A percentile compares a stretch with the other conserved stretches of the same genome.
phyloP scores from a whole-genome alignment of 441 rosid genomes.

The Melastoma candidum region DNA sequence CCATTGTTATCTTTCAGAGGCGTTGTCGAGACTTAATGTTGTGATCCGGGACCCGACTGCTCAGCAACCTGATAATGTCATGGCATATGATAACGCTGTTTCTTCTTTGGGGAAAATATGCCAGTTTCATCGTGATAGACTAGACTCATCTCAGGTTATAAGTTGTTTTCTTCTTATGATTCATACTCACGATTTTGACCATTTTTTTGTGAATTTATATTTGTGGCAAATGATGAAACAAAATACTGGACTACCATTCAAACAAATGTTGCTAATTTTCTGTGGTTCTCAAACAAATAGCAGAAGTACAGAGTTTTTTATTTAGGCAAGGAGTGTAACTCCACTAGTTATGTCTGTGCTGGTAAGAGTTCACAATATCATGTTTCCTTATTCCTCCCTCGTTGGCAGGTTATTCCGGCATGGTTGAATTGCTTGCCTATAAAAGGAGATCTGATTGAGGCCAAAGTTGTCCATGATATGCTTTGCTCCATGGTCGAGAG shows the following conservation, averaged over 20 bases:
- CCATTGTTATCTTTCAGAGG: slow-evolving; percentile 54
- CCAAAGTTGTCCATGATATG: slow-evolving; percentile 94
- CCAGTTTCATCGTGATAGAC: slow-evolving; percentile 77
- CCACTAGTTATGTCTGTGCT: too few species aligned
- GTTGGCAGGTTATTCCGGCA: slow-evolving; percentile 77
- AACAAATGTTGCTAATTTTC: too few species aligned
- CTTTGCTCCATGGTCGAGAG: slow-evolving; percentile 97
- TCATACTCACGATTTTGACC: not conserved
- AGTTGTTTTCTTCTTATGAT: not conserved
- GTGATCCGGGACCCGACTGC: slow-evolving; percentile 82
- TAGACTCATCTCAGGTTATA: slow-evolving; percentile 72
- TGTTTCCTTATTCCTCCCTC: too few species aligned
- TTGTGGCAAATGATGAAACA: too few species aligned
- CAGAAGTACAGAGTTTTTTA: too few species aligned
- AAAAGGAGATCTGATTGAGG: slow-evolving; percentile 89
- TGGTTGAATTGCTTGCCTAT: slow-evolving; percentile 98
- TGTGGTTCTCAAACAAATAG: too few species aligned
- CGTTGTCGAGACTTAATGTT: slow-evolving; percentile 83
- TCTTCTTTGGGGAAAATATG: slow-evolving; percentile 98
- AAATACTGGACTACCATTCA: too few species aligned
- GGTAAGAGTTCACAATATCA: too few species aligned
- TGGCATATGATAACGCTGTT: slow-evolving; percentile 99
- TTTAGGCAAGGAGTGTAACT: too few species aligned
- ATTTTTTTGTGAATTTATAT: not conserved
- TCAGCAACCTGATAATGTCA: slow-evolving; percentile 73